These are phyloP conservation scores for Arxiozyma bovina DNA, from an alignment of 1,139 yeast species.

Conservation along the genomic window DNA sequence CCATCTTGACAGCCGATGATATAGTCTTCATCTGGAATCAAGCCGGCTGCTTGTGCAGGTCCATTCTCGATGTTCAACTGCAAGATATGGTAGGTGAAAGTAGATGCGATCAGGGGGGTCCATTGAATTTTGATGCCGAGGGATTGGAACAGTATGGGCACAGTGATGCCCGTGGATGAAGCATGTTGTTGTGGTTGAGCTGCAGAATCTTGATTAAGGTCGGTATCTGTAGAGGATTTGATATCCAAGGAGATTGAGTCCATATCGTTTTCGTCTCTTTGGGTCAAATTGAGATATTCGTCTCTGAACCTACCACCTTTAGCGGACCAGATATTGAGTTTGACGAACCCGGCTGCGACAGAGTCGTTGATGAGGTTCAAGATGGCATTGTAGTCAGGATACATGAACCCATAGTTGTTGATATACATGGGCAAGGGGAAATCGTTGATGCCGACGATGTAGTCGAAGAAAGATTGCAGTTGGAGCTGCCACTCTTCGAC, in stretches of 20 bases:
- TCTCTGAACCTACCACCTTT: slow-evolving; percentile 60
- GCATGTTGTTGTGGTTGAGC: neutral
- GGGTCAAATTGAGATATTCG: slow-evolving; percentile 24
- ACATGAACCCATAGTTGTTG: slow-evolving; percentile 31
- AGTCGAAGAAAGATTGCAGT: slow-evolving; percentile 82
- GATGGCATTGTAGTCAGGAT: slow-evolving; percentile 33
- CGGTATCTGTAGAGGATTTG: neutral
- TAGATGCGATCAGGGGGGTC: slow-evolving; percentile 65
- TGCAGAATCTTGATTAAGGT: neutral
- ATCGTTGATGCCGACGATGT: slow-evolving; percentile 67
- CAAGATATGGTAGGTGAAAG: slow-evolving; percentile 82
- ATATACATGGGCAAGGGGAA: slow-evolving; percentile 50
- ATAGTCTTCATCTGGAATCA: slow-evolving; percentile 79
- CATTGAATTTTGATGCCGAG: slow-evolving; percentile 69
- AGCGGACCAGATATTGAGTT: slow-evolving; percentile 74
- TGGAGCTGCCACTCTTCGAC: slow-evolving; percentile 1
- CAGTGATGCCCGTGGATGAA: slow-evolving; percentile 5
- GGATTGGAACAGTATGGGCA: slow-evolving; percentile 26
- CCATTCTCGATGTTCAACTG: slow-evolving; percentile 59
- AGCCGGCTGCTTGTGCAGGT: slow-evolving; percentile 80
- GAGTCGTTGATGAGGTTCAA: slow-evolving; percentile 26
- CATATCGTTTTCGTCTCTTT: slow-evolving; percentile 18
- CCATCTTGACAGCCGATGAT: slow-evolving; percentile 87
- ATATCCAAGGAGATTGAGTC: slow-evolving; percentile 23
- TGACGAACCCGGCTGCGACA: slow-evolving; percentile 25